phyloP scores from a whole-genome alignment of 2,329 filamentous ascomycete species.

The Aschersonia sp. region DNA sequence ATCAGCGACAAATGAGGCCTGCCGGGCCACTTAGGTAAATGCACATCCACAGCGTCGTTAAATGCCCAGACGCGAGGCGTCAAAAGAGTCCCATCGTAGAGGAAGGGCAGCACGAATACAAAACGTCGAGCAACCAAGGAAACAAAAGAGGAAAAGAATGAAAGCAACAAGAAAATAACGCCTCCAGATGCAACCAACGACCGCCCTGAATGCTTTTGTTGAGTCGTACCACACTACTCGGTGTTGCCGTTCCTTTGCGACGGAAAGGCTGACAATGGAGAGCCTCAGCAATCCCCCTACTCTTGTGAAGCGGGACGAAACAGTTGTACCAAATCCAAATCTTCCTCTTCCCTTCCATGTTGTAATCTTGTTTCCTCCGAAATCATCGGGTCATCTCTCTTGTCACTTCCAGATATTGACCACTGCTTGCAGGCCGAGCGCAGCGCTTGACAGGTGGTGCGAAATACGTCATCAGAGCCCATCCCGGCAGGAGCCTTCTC shows the following conservation, averaged over 20 bases:
- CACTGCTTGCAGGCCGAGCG: not conserved
- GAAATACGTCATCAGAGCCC: not conserved
- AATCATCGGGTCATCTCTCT: not conserved
- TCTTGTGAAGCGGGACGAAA: slow-evolving; percentile 2
- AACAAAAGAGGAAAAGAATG: not conserved
- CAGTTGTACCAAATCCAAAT: slow-evolving; percentile 4
- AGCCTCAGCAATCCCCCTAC: slow-evolving; percentile 3
- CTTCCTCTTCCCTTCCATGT: slow-evolving; percentile 1
- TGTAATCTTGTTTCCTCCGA: not conserved
- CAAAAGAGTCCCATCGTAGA: not conserved
- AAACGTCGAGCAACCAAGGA: too few relatives aligned
- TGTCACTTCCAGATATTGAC: not conserved
- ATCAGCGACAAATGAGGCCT: not conserved
- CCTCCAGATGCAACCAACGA: slow-evolving; percentile 21
- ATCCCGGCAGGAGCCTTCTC: not conserved
- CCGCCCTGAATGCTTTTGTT: slow-evolving; percentile 12
- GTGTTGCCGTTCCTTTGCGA: not conserved
- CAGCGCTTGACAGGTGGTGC: not conserved
- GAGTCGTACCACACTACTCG: slow-evolving; percentile 1
- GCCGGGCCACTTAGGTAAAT: too few relatives aligned
- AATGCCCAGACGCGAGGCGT: not conserved
- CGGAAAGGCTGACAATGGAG: slow-evolving; percentile 1
- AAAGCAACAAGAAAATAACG: slow-evolving; percentile 16
- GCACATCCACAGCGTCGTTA: not conserved
- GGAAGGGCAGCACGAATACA: too few relatives aligned